phyloP scores from a whole-genome alignment of 2,329 filamentous ascomycete genomes.

The Ophidiomyces ophidiicola region DNA sequence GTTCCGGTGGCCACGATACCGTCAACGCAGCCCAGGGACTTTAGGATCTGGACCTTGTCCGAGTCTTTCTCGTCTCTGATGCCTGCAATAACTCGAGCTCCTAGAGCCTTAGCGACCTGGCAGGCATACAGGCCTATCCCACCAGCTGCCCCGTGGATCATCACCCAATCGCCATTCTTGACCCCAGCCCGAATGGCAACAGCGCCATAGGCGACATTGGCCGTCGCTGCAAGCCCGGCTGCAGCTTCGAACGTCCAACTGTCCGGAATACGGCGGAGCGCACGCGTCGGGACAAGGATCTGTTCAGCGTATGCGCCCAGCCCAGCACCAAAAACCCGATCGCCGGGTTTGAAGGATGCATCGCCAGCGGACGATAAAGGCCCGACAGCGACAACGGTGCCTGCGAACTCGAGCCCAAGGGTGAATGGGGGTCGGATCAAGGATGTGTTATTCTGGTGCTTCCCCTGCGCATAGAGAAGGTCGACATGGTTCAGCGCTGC shows the following conservation, averaged over 20 bases:
- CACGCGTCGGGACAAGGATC: conserved; percentile 32
- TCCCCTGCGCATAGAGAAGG: conserved; percentile 46
- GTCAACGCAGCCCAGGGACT: conserved; percentile 9
- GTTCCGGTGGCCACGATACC: conserved; percentile 12
- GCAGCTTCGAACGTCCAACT: conserved; percentile 38
- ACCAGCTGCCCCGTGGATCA: conserved; percentile 46
- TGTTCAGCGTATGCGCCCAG: conserved; percentile 44
- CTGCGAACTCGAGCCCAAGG: conserved; percentile 50
- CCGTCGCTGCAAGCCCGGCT: conserved; percentile 43
- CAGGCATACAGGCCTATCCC: conserved; percentile 45
- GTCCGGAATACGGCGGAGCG: conserved; percentile 36
- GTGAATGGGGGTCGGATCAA: conserved; percentile 47
- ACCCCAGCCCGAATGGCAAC: conserved; percentile 26
- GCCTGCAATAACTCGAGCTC: conserved; percentile 44
- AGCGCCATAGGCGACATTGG: conserved; percentile 44
- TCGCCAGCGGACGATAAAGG: conserved; percentile 3
- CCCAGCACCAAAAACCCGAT: conserved; percentile 43
- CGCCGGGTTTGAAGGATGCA: conserved; percentile 33
- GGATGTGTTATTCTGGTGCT: conserved; percentile 49
- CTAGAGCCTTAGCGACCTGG: conserved; percentile 43
- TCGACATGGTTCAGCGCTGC: conserved; percentile 50
- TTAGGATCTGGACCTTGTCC: conserved; percentile 8
- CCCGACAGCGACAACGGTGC: conserved; percentile 37
- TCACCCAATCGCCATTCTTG: conserved; percentile 37
- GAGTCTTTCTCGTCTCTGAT: conserved; percentile 35